Conservation (phyloP, 1,284 basidiomycete species). For the Malassezia equina region DNA sequence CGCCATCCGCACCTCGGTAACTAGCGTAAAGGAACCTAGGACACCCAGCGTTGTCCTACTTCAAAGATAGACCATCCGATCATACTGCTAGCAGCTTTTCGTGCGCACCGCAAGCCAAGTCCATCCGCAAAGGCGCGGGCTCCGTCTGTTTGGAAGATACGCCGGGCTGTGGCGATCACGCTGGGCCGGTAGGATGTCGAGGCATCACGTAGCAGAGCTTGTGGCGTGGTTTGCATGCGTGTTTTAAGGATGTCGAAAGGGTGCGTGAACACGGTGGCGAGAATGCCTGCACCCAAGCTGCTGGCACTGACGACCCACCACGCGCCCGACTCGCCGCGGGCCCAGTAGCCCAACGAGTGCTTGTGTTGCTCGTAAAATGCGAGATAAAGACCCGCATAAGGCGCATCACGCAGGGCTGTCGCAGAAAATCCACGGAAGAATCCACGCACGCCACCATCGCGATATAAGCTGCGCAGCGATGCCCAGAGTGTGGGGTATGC, state of each 20-base stretch:
- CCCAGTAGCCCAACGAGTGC: slow-evolving; percentile 18
- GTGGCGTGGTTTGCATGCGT: slow-evolving; percentile 39
- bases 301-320: slow-evolving; percentile 31
- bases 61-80: slow-evolving; percentile 48
- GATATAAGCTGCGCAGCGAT: slow-evolving; percentile 52
- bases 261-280: slow-evolving; percentile 43
- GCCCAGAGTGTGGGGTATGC: slow-evolving; percentile 31
- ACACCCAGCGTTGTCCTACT: slow-evolving; percentile 9
- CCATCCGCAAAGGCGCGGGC: slow-evolving; percentile 36
- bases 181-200: slow-evolving; percentile 7
- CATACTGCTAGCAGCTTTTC: slow-evolving; percentile 42
- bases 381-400: slow-evolving; percentile 87
- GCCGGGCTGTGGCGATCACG: slow-evolving; percentile 22
- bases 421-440: slow-evolving; percentile 80
- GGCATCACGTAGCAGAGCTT: slow-evolving; percentile 9
- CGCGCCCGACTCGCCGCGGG: slow-evolving; percentile 22
- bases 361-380: slow-evolving; percentile 62
- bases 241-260: slow-evolving; percentile 48
- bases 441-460: slow-evolving; percentile 63
- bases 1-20: neutral
- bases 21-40: too few relatives aligned
- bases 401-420: slow-evolving; percentile 83
- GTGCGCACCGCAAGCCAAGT: slow-evolving; percentile 36
- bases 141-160: slow-evolving; percentile 22
- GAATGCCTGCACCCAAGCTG: slow-evolving; percentile 33